A percentile compares a stretch with the other conserved stretches of the same genome.
Conservation (phyloP, 768 basidiomycete genomes). For the Boletus huronensis region DNA sequence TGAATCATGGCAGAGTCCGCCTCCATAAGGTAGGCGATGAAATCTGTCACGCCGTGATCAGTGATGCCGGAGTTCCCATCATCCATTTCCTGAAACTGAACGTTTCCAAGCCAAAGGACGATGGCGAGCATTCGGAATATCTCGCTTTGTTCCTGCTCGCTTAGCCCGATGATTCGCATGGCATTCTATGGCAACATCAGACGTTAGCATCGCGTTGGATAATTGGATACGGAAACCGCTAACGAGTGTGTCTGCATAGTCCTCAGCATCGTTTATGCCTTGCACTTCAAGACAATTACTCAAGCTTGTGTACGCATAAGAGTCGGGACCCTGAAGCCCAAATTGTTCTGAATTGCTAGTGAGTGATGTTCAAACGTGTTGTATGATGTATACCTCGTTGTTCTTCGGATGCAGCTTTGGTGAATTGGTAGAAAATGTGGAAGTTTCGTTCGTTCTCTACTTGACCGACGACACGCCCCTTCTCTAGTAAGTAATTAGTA, state of each 20-base stretch:
- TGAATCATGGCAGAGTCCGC: slow-evolving; percentile 73
- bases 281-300: slow-evolving; percentile 91
- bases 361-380: slow-evolving; percentile 5
- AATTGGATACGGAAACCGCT: slow-evolving; percentile 27
- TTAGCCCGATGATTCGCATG: slow-evolving; percentile 92
- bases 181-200: slow-evolving; percentile 57
- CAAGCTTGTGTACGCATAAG: slow-evolving; percentile 88
- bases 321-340: slow-evolving; percentile 93
- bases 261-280: slow-evolving; percentile 85
- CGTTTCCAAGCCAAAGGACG: slow-evolving; percentile 95
- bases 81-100: slow-evolving; percentile 83
- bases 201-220: neutral
- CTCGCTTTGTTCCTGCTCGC: slow-evolving; percentile 77
- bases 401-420: slow-evolving; percentile 86
- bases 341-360: slow-evolving; percentile 65
- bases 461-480: slow-evolving; percentile 94
- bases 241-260: slow-evolving; percentile 87
- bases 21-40: slow-evolving; percentile 93
- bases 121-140: slow-evolving; percentile 92
- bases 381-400: slow-evolving; percentile 67
- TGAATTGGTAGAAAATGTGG: slow-evolving; percentile 99
- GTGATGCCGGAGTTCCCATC: slow-evolving; percentile 81
- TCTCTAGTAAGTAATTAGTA: slow-evolving; percentile 97
- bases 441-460: slow-evolving; percentile 96
- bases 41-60: slow-evolving; percentile 90